Evolutionary conservation across 129 eudicot species (phyloP), one percentile per base, ranked within the genome.

Genomic region (Smallanthus sonchifolius): DNA sequence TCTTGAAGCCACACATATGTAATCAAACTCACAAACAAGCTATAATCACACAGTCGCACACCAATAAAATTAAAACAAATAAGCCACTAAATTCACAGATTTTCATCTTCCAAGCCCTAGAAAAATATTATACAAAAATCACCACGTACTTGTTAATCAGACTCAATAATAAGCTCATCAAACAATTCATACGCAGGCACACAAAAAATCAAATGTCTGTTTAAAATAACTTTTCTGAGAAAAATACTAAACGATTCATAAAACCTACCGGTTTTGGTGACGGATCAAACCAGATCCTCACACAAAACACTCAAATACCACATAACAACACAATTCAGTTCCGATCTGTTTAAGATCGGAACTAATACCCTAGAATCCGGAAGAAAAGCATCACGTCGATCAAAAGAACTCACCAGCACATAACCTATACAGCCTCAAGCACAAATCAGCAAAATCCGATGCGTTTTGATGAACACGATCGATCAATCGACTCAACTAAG

Each of bases 321-420:
- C 72, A 75, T 4, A 8, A 36, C 44, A 75, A 70, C 65, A 62
- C 45, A 62, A 72, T 78, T 37, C 38, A 63, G 32, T 28, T 16
- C 65, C 65, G 72, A 78, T 78, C 82, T 70, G 65, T 62, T 19
- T 37, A 37, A 69, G 32, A 70, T 48, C 65, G 19, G 28, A 48
- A 36, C 14, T 4, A 47, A 61, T 14, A 47, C 42, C 35, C n/a
- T 60, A 8, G 34, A 76, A 76, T 40, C 39, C 48, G 44, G 2
- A 8, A 10, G 6, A 56, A 67, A 42, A 4, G 1, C 59, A 56
- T 56, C 3, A 16, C 10, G 7, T 69, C 7, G 34, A 69, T 47
- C 13, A 37, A 20, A 48, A 28, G 17, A 70, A 61, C 77, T 62
- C 42, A 70, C 77, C 77, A 48, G 24, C 56, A 36, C 35, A 71